A percentile compares a stretch with the other conserved stretches of the same genome.
phyloP scores from a whole-genome alignment of 305 asterid species.

The Fraxinus xanthoxyloides region DNA sequence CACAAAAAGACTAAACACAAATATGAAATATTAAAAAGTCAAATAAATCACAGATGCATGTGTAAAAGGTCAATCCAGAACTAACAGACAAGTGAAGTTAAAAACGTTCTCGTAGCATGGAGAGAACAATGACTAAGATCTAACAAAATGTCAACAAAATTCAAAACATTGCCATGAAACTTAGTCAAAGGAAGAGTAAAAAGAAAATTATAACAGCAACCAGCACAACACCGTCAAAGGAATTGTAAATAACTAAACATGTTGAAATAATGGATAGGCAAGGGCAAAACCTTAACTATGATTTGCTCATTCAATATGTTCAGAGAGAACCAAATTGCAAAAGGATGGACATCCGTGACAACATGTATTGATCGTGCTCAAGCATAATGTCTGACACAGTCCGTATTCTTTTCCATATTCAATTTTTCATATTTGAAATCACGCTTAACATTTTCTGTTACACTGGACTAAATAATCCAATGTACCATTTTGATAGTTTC shows the following conservation, averaged over 20 bases:
- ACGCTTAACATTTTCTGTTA: neutral
- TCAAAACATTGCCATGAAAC: neutral
- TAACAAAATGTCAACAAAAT: neutral
- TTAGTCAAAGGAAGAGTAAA: constrained; percentile 1
- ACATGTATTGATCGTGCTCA: neutral
- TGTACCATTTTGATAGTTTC: neutral
- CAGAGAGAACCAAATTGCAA: neutral
- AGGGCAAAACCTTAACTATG: neutral
- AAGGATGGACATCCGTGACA: neutral
- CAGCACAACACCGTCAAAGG: neutral
- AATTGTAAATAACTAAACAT: neutral
- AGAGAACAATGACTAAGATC: neutral
- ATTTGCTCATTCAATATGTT: neutral
- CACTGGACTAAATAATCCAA: neutral
- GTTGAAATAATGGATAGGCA: neutral
- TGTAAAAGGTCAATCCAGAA: neutral
- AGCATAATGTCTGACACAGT: too few relatives aligned
- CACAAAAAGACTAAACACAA: neutral
- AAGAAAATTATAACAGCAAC: neutral
- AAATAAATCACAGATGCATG: neutral
- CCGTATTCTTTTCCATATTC: neutral
- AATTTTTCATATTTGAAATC: neutral
- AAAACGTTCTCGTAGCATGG: neutral
- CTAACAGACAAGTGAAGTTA: neutral
- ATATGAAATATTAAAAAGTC: neutral